Evolutionary conservation across 2,329 filamentous ascomycete genomes (phyloP).

Genomic region (Apiospora koreana): DNA sequence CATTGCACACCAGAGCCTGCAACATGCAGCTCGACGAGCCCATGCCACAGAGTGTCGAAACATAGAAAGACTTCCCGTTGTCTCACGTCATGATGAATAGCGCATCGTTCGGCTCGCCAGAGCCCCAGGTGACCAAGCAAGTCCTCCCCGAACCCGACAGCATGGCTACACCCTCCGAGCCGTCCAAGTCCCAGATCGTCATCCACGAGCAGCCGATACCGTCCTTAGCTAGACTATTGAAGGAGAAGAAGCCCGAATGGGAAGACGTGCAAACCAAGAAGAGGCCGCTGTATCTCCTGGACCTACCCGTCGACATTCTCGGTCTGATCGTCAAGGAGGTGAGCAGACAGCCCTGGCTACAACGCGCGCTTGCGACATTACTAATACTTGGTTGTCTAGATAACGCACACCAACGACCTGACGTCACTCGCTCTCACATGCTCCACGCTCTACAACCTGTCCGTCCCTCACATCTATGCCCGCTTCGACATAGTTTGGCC

Average conservation of each 20-base stretch:
- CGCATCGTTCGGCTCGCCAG: not conserved
- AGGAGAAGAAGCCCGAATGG: constrained; percentile 66
- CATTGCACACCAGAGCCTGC: not conserved
- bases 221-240: constrained; percentile 44
- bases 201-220: constrained; percentile 23
- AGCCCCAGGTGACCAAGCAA: not conserved
- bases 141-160: not conserved
- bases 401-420: constrained; percentile 80
- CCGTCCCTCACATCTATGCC: constrained; percentile 79
- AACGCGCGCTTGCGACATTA: constrained; percentile 11
- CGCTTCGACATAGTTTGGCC: constrained; percentile 90
- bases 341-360: constrained; percentile 27
- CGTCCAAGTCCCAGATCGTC: constrained; percentile 21
- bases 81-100: constrained; percentile 6
- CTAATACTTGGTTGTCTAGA: constrained; percentile 44
- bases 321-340: constrained; percentile 80
- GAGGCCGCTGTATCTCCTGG: constrained; percentile 65
- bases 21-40: constrained; percentile 9
- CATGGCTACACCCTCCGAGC: constrained; percentile 16
- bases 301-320: constrained; percentile 76
- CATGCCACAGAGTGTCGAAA: not conserved
- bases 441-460: constrained; percentile 73
- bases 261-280: constrained; percentile 61
- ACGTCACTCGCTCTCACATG: constrained; percentile 77
- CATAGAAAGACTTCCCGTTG: not conserved